Base-by-base conservation (phyloP, 2,329 filamentous ascomycete genomes). In the Neofusicoccum cordaticola region DNA sequence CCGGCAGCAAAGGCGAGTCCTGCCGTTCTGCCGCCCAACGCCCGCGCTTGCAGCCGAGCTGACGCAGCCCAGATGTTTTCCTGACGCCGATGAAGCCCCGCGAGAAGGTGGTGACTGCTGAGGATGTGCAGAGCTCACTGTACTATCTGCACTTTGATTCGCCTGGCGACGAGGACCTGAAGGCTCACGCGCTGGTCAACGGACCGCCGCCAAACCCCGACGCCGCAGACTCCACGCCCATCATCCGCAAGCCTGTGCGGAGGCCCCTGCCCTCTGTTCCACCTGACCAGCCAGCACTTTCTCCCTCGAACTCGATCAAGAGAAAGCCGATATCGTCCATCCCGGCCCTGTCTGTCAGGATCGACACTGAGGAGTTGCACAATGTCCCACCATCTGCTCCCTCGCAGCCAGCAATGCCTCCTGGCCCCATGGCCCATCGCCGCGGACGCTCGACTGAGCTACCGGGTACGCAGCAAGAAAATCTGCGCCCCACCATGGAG, bases 31-130 rank as follows among this genome's bases (percentile, higher is more conserved):
- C 31, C 31, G 27, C 62, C 19, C 62, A 47, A 53, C 64, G 69
- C 66, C 3, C n/a, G n/a, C 39, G 11, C 31, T 11, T 53, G 41
- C 35, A 34, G n/a, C 34, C 31, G 22, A n/a, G 58, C 56, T 63
- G 56, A 69, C 62, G 52, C 58, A 27, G 22, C 19, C 12, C 53
- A 95, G 94, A 97, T 83, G 85, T 97, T 65, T 96, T 97, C 70
- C 86, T 99, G 51, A 96, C 94, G 1, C 91, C 95, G 0, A 85
- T 95, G 67, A 97, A 96, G 74, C 95, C 95, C 1, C 88, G 91
- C 60, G 84, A 90, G 47, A 97, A 95, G 75, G 94, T 92, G 66
- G 92, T 99, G 68, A 96, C 92, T 0, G 88, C 86, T 50, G 89
- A 93, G 74, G 94, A 97, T 74, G 89, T 99, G 56, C 87, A 90